phyloP scores from a whole-genome alignment of 352 stramenopile genomes.

The Phytophthora brassicae region DNA sequence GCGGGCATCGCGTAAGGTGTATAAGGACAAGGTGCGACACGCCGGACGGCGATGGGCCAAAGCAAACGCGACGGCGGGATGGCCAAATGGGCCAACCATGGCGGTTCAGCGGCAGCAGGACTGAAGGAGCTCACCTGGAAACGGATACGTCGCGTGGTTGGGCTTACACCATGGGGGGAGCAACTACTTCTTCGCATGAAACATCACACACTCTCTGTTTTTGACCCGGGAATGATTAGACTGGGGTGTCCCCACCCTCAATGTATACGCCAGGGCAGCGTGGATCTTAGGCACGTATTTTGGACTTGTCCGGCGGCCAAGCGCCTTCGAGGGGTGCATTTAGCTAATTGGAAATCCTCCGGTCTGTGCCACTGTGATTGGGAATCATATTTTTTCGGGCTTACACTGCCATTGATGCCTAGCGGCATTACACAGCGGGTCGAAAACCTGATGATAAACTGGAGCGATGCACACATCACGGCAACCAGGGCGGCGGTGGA shows the following conservation, averaged over 20 bases:
- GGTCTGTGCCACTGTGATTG: background rate
- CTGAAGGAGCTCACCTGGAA: background rate
- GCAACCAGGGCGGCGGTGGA: background rate
- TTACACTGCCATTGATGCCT: background rate
- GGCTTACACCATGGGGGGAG: background rate
- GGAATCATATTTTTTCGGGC: background rate
- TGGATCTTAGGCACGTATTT: background rate
- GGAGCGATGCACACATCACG: background rate
- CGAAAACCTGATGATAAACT: background rate
- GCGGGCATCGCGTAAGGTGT: background rate
- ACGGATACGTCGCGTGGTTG: background rate
- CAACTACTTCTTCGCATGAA: background rate
- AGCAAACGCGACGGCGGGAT: background rate
- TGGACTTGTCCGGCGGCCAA: background rate
- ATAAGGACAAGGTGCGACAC: background rate
- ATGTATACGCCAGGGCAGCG: background rate
- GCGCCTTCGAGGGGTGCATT: background rate
- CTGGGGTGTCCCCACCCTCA: background rate
- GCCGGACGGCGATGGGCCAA: background rate
- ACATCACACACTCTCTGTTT: background rate
- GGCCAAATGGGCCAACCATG: background rate
- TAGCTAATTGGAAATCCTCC: background rate
- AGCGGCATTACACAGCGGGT: background rate
- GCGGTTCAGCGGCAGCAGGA: background rate
- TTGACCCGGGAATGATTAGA: background rate